Base-by-base conservation (phyloP, 768 basidiomycete species). In the Melanogaster broomeanus region DNA sequence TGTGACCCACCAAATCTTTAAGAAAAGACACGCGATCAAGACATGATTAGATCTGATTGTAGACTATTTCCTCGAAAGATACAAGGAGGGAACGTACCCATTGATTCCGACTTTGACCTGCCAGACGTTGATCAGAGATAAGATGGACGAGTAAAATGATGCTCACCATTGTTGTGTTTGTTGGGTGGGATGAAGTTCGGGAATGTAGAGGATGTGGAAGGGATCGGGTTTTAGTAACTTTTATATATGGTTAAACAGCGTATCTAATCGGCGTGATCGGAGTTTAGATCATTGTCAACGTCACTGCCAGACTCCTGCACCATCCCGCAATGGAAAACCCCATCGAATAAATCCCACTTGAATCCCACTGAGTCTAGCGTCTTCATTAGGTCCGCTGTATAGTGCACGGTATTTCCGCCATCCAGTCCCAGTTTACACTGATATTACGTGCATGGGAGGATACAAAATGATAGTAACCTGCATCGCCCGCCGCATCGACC, bases 81-180 rank as follows among this genome's bases (percentile, higher is more conserved):
- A 16, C 28, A 45, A 27, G 42, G 48, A 56, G 18, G 49, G 47
- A 33, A 60, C 83, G 61, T 76, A 95, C 92, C 93, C 93, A 77
- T 97, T 97, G 79, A 97, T 97, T 63, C 94, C 94, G 71, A 94
- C 93, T 76, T 91, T 89, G 76, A 93, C 86, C 71, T 77, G 39
- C 6, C 30, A 35, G 4, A 22, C 1, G 16, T 33, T 25, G 2
- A 11, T 67, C 1, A 67, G 41, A 24, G 35, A 55, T 21, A n/a
- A 6, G 1, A 31, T 34, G 3, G 2, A 16, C 7, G 1, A 1
- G 6, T 15, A n/a, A 30, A 27, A 7, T 15, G 19, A 42, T 9
- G 16, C 67, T 52, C 33, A 69, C 68, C 67, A 69, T 69, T 55
- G 46, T 64, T 31, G 19, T 40, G 30, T 13, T 18, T 49, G 51